phyloP scores from a whole-genome alignment of 306 rosid genomes.

The Cucurbita argyrosperma region DNA sequence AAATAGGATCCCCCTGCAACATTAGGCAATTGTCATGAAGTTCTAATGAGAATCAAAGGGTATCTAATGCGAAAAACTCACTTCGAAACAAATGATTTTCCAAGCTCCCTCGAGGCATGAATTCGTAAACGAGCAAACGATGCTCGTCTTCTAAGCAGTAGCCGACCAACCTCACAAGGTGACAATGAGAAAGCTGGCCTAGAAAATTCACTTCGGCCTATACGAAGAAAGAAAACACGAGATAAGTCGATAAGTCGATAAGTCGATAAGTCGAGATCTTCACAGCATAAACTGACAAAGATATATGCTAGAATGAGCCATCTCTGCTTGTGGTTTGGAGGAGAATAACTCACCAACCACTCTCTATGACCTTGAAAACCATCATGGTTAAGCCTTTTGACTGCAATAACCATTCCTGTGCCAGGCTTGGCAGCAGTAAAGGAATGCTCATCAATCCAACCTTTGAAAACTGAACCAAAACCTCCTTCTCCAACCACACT shows the following conservation, averaged over 20 bases:
- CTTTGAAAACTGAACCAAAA: slow-evolving; percentile 58
- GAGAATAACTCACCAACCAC: slow-evolving; percentile 52
- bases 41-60: neutral
- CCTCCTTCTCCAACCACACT: slow-evolving; percentile 69
- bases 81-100: slow-evolving; percentile 68
- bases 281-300: neutral
- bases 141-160: slow-evolving; percentile 61
- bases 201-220: slow-evolving; percentile 60
- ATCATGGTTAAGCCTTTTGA: slow-evolving; percentile 55
- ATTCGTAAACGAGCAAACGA: slow-evolving; percentile 47
- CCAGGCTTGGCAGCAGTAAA: slow-evolving; percentile 43
- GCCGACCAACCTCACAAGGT: slow-evolving; percentile 47
- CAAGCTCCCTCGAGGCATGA: slow-evolving; percentile 64
- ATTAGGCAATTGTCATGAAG: neutral
- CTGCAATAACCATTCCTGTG: slow-evolving; percentile 53
- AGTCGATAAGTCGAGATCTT: neutral
- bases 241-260: neutral
- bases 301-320: neutral
- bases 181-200: slow-evolving; percentile 51
- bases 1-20: slow-evolving; percentile 50
- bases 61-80: slow-evolving; percentile 10
- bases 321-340: neutral
- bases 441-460: slow-evolving; percentile 52
- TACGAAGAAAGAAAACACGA: neutral
- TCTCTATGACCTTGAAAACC: slow-evolving; percentile 55